Evolutionary conservation across 805 yeast genomes (phyloP).

Genomic region (Barnettozyma sucrosica): DNA sequence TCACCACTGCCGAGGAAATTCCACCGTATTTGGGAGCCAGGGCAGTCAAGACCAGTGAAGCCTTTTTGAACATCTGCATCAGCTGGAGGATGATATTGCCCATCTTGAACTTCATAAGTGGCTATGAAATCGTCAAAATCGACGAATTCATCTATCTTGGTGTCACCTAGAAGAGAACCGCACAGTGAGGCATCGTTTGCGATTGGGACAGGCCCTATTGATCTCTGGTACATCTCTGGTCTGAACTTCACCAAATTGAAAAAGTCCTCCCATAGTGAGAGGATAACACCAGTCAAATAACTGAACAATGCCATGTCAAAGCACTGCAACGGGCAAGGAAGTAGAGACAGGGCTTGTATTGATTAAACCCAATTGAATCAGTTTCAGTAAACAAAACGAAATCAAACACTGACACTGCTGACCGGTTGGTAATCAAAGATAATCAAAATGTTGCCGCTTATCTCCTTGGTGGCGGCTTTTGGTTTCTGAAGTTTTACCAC

Average conservation of each 20-base stretch:
- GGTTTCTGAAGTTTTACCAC: neutral
- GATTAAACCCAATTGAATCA: too few relatives aligned
- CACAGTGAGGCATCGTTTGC: neutral
- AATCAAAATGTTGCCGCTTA: neutral
- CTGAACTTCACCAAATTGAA: neutral
- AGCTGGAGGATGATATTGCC: neutral
- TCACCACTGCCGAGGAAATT: neutral
- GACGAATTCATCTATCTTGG: neutral
- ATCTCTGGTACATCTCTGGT: neutral
- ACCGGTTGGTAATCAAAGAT: neutral
- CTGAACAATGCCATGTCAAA: neutral
- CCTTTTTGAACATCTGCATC: neutral
- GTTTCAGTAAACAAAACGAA: neutral
- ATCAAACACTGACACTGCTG: neutral
- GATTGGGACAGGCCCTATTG: neutral
- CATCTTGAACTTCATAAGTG: neutral
- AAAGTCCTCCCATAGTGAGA: conserved; percentile 2
- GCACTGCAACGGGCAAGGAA: neutral
- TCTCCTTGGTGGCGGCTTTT: neutral
- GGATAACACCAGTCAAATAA: neutral
- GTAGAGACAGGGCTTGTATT: neutral
- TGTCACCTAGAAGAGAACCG: neutral
- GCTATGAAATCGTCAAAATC: conserved; percentile 1
- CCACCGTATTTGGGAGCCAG: neutral
- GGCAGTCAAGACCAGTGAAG: neutral